Evolutionary conservation across 2,329 filamentous ascomycete species (phyloP), one percentile per base, ranked within the genome.

Genomic region (Dothideomycetidae sp.): DNA sequence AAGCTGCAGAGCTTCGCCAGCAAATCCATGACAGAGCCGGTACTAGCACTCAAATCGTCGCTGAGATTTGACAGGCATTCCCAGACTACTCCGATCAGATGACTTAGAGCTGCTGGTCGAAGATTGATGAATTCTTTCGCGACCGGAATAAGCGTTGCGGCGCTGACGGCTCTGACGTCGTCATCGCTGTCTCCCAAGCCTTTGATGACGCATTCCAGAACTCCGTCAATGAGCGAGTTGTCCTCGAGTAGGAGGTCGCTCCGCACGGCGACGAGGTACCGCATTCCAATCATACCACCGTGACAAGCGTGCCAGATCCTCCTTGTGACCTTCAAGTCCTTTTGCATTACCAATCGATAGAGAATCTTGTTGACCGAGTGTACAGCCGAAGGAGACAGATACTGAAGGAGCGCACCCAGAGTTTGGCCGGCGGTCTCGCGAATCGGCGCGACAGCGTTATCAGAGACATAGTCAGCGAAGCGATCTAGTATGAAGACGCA

Each of bases 1-100:
- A 94, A 98, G 45, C 85, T 81, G 62, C 90, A 98, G 2, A 98
- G 73, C 42, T 90, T 96, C 10, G 92, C 90, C 12, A 98, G 69
- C 29, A 98, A 71, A 56, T 98, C 92, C 92, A 98, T 98, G 38
- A 98, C 93, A 40, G 85, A 92, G 33, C 90, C 90, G 7, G 92
- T 98, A 56, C 90, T 96, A 3, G 90, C 90, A 56, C 86, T 96
- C 12, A 98, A 68, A 53, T 98, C 90, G 54, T 98, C 90, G 46
- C 88, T 86, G n/a, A 98, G 67, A 54, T 93, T 92, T 3, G 88
- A 93, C 15, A 98, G 67, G 62, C 90, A 96, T 52, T 93, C 82
- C 90, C 90, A 98, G 17, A 98, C 86, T 42, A 96, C 93, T 53
- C 81, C 79, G 57, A 94, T 93, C 28, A 98, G 73, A 18, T 72